Evolutionary conservation across 2,329 filamentous ascomycete genomes (phyloP).

Genomic region (Venturia aucupariae): DNA sequence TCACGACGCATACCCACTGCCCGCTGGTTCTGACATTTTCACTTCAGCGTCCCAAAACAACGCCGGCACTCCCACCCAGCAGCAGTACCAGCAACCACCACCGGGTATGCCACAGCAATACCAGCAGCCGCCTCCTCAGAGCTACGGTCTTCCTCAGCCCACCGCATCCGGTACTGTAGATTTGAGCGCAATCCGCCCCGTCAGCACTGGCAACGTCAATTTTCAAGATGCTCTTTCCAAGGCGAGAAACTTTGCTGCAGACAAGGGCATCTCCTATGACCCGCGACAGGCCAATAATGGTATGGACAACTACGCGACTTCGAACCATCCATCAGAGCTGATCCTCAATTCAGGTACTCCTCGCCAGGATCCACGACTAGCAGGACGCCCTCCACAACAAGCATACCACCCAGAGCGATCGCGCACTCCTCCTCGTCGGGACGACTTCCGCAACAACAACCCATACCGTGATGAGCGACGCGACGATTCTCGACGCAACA

Average conservation of each 20-base stretch:
- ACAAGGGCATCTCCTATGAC: slow-evolving; percentile 54
- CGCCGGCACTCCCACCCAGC: slow-evolving; percentile 3
- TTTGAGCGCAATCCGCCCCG: slow-evolving; percentile 68
- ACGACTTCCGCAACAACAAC: slow-evolving; percentile 66
- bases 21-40: not conserved
- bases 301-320: slow-evolving; percentile 13
- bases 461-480: slow-evolving; percentile 81
- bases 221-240: slow-evolving; percentile 78
- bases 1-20: not conserved
- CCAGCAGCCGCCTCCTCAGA: slow-evolving; percentile 16
- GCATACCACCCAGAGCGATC: slow-evolving; percentile 34
- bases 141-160: slow-evolving; percentile 54
- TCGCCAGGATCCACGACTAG: slow-evolving; percentile 39
- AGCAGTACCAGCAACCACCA: slow-evolving; percentile 9
- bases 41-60: slow-evolving; percentile 2
- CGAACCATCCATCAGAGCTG: not conserved
- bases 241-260: slow-evolving; percentile 70
- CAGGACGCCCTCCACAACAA: slow-evolving; percentile 32
- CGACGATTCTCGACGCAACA: slow-evolving; percentile 48
- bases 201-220: slow-evolving; percentile 71
- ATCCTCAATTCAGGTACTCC: slow-evolving; percentile 16
- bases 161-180: slow-evolving; percentile 69
- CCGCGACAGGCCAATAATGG: slow-evolving; percentile 21
- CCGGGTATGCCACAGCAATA: slow-evolving; percentile 7
- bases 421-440: slow-evolving; percentile 49